phyloP scores from a whole-genome alignment of 177 flowering plant species.

The Vitis hybrid region DNA sequence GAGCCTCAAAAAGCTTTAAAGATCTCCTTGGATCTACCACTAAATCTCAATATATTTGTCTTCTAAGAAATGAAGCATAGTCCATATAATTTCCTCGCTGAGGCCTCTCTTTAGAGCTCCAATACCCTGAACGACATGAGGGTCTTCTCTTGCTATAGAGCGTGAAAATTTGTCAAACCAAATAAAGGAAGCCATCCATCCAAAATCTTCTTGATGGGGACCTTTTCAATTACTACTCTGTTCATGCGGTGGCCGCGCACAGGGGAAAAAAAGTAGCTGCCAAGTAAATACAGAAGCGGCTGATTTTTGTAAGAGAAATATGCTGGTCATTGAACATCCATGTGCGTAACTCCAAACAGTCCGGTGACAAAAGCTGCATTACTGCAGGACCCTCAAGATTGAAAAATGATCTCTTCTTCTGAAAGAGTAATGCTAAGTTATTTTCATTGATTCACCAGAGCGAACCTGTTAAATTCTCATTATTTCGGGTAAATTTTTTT shows the following conservation, averaged over 20 bases:
- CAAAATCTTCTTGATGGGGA: constrained; percentile 33
- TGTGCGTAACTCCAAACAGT: not conserved
- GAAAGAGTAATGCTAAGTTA: no score
- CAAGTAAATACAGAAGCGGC: not conserved
- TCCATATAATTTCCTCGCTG: constrained; percentile 7
- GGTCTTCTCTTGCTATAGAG: constrained; percentile 18
- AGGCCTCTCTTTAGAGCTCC: not conserved
- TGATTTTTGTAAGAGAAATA: no score
- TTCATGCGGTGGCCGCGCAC: not conserved
- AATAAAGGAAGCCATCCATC: constrained; percentile 27
- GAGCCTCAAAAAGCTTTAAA: constrained; percentile 30
- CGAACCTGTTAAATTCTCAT: no score
- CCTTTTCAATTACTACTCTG: constrained; percentile 3
- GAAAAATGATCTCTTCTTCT: no score
- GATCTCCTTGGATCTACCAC: constrained; percentile 48
- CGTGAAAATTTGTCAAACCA: constrained; percentile 31
- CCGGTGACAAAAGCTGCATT: not conserved
- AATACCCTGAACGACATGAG: constrained; percentile 22
- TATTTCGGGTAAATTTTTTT: no score
- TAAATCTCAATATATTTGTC: constrained; percentile 29
- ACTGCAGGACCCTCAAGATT: no score
- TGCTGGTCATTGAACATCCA: no score
- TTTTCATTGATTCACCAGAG: no score
- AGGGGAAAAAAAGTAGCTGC: not conserved
- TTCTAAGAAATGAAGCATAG: constrained; percentile 12